These are phyloP conservation scores for Yamadazyma mexicana DNA, from an alignment of 1,139 yeast species.

Conservation along the genomic window DNA sequence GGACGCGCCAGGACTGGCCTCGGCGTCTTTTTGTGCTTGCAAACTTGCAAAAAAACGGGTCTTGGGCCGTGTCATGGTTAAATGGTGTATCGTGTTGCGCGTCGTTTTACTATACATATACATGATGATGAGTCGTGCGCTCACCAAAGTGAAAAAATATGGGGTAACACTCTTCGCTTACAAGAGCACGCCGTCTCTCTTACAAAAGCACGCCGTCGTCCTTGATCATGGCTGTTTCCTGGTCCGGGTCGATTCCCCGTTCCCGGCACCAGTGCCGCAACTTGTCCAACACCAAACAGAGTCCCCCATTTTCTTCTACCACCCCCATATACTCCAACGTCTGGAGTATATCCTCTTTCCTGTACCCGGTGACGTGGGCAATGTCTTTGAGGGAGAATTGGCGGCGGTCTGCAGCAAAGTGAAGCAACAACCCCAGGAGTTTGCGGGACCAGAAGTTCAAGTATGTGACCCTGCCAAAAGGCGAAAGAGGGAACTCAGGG, in stretches of 20 bases:
- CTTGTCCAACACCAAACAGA: conserved; percentile 22
- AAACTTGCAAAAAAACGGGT: conserved; percentile 5
- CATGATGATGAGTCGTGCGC: not conserved
- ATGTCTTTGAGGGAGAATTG: conserved; percentile 51
- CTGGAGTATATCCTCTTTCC: conserved; percentile 65
- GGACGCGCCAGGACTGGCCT: not conserved
- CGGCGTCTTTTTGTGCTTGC: conserved; percentile 1
- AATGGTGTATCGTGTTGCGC: not conserved
- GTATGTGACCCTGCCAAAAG: conserved; percentile 75
- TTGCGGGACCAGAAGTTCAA: conserved; percentile 72
- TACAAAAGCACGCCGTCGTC: conserved; percentile 27
- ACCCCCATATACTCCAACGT: conserved; percentile 65
- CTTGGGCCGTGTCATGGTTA: conserved; percentile 3
- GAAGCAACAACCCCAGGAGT: conserved; percentile 21
- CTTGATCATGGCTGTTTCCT: conserved; percentile 26
- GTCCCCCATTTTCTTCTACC: conserved; percentile 22
- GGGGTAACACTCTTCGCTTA: too few species aligned
- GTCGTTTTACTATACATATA: not conserved
- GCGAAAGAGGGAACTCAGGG: conserved; percentile 89
- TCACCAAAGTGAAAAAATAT: not conserved
- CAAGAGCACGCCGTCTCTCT: conserved; percentile 26
- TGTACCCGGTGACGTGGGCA: conserved; percentile 63
- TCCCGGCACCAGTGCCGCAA: conserved; percentile 31
- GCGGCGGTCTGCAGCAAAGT: conserved; percentile 8
- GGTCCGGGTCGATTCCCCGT: conserved; percentile 24